These are phyloP conservation scores for Cercophora sp. DNA, from an alignment of 495 filamentous ascomycete species.

Conservation along the genomic window DNA sequence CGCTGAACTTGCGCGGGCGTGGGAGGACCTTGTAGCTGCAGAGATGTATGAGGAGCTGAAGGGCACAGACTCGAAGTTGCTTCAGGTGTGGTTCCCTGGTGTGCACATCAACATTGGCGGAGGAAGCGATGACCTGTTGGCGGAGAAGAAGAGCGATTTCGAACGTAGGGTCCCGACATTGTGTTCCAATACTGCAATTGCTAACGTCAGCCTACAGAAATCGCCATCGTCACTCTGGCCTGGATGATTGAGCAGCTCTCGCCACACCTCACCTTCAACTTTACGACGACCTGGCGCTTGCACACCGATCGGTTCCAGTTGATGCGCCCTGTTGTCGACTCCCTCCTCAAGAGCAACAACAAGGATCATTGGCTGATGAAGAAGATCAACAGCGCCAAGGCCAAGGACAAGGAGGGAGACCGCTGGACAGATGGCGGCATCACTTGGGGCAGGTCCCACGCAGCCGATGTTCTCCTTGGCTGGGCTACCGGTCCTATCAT, in stretches of 20 bases:
- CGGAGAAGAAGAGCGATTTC: conserved; percentile 1
- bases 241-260: conserved; percentile 34
- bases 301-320: conserved; percentile 54
- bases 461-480: conserved; percentile 7
- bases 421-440: conserved; percentile 6
- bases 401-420: conserved; percentile 11
- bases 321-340: conserved; percentile 52
- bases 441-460: neutral
- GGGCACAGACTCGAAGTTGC: conserved; percentile 35
- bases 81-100: conserved; percentile 70
- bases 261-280: conserved; percentile 8
- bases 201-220: no score
- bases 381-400: conserved; percentile 19
- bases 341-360: conserved; percentile 39
- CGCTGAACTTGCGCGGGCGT: neutral
- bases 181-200: no score
- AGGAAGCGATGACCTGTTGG: conserved; percentile 35
- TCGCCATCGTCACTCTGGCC: conserved; percentile 54
- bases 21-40: conserved; percentile 10
- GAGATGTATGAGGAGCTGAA: conserved; percentile 15
- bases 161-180: no score
- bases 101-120: conserved; percentile 63
- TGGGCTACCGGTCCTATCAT: conserved; percentile 14
- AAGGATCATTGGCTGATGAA: conserved; percentile 43
- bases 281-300: conserved; percentile 35